Evolutionary conservation across 371 early-diverging fungal species (phyloP).

Genomic region (Mortierella sp.): DNA sequence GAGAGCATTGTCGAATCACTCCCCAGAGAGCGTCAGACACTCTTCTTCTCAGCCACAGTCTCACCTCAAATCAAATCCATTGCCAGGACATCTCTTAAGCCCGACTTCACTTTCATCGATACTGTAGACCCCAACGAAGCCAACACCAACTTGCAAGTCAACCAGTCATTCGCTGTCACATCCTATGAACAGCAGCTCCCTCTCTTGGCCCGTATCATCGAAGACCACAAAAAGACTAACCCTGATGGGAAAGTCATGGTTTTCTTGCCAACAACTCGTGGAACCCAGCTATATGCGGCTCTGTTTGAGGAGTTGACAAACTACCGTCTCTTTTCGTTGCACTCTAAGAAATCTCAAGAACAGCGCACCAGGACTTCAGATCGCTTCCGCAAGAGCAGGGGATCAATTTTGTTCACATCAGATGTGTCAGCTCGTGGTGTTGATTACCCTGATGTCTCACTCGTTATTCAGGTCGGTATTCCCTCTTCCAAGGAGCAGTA

Average conservation of each 20-base stretch:
- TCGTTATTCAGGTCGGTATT: slow-evolving; percentile 96
- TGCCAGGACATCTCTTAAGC: slow-evolving; percentile 78
- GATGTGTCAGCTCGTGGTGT: slow-evolving; percentile 99
- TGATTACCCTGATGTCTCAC: slow-evolving; percentile 97
- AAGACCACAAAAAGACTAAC: slow-evolving; percentile 63
- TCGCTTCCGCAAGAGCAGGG: slow-evolving; percentile 75
- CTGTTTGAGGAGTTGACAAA: slow-evolving; percentile 65
- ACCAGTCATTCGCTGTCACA: slow-evolving; percentile 80
- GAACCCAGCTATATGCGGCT: slow-evolving; percentile 81
- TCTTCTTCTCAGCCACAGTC: slow-evolving; percentile 98
- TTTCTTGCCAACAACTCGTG: slow-evolving; percentile 88
- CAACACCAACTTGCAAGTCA: slow-evolving; percentile 79
- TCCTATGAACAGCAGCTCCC: slow-evolving; percentile 74
- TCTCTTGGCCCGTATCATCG: slow-evolving; percentile 72
- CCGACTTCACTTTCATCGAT: slow-evolving; percentile 82
- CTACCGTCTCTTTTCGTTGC: slow-evolving; percentile 77
- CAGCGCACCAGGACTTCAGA: slow-evolving; percentile 80
- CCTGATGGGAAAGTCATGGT: slow-evolving; percentile 87
- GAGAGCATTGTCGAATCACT: slow-evolving; percentile 83
- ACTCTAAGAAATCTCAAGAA: slow-evolving; percentile 83
- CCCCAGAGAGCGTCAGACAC: slow-evolving; percentile 91
- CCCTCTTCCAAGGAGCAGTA: slow-evolving; percentile 94
- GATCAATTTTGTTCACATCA: slow-evolving; percentile 93
- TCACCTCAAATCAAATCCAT: slow-evolving; percentile 85
- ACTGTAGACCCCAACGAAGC: slow-evolving; percentile 89